Evolutionary conservation across 2,329 filamentous ascomycete species (phyloP), one percentile per base, ranked within the genome.

Genomic region (Talaromyces rugulosus): DNA sequence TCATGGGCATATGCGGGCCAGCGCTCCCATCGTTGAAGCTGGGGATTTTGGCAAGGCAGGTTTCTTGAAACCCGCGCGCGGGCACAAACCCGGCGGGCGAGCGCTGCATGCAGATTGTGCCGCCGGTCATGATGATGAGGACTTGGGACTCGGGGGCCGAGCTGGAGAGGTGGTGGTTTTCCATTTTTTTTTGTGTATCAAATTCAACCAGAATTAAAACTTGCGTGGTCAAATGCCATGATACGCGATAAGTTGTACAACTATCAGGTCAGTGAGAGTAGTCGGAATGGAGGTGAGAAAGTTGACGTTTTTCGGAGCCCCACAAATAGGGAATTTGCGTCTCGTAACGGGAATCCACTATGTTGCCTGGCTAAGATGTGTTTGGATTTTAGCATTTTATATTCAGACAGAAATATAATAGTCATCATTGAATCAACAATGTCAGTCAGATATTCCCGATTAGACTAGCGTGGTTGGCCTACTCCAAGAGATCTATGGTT

Each of bases 91-190:
- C 93, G 67, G 92, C 86, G 8, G 85, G 83, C 9, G 91, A 92
- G 60, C 87, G 88, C 72, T 89, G 87, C 93, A 97, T 96, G 78
- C 92, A 96, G 70, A 96, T 96, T n/a, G 77, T 78, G 60, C 74
- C 78, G 72, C 91, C 92, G 12, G 93, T 96, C 80, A 96, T 94
- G 75, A 96, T 91, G 70, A 96, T 89, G 66, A 97, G 82, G 12
- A 97, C 90, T 62, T 90, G 84, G 28, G 91, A 91, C 74, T 96
- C 91, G 11, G 89, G 89, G 12, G 72, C 60, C n/a, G 66, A 30
- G 56, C 66, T 66, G 47, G 62, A 50, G 4, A 62, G 58, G 14
- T 59, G 61, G 27, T 62, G 61, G 3, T 28, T 40, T 44, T 62
- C 61, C 61, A 62, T 62, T 9, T n/a, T 47, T 5, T 16, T 12